Evolutionary conservation across 1,284 basidiomycete species (phyloP), one percentile per base, ranked within the genome.

Genomic region (Laetiporus sulphureus): DNA sequence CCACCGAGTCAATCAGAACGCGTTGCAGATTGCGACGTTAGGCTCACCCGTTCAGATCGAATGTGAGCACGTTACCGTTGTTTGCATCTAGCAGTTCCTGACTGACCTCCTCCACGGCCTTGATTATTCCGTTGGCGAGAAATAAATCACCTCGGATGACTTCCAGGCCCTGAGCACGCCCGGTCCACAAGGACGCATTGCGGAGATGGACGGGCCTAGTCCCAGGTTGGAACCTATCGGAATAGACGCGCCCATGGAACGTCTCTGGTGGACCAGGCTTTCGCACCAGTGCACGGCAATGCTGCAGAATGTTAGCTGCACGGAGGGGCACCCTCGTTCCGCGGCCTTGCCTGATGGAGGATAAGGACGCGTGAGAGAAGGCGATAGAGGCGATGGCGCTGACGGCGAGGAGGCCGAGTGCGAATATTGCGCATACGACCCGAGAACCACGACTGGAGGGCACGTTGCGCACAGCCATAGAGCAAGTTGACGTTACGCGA

Each of bases 161-260:
- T 44, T 79, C 66, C 1, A 70, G 70, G 18, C 75, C 78, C 38
- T 76, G 71, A 32, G 64, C 53, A 25, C 52, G 51, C n/a, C 77
- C 77, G 1, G 78, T 91, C 79, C 80, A 83, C 12, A 84, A 60
- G 1, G 72, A 78, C 3, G 71, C 80, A 47, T 83, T 83, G 50
- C 63, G 60, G 44, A 91, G 71, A 19, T 29, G 35, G 12, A 40
- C 20, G 12, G 41, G 29, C 10, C 55, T 54, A 1, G 75, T 74
- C 1, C 71, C 73, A 1, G 53, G 48, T 10, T 69, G 72, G 50
- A 65, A 78, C 20, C 79, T 64, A 50, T 83, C 79, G 2, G 69
- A 77, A 23, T 60, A 49, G 2, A 57, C 64, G 22, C 78, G 61
- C 35, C 58, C 49, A 36, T 63, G 51, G 49, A 73, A 75, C 36